Conservation (phyloP, 2,329 filamentous ascomycete species). For the Macrophomina pseudophaseolina region DNA sequence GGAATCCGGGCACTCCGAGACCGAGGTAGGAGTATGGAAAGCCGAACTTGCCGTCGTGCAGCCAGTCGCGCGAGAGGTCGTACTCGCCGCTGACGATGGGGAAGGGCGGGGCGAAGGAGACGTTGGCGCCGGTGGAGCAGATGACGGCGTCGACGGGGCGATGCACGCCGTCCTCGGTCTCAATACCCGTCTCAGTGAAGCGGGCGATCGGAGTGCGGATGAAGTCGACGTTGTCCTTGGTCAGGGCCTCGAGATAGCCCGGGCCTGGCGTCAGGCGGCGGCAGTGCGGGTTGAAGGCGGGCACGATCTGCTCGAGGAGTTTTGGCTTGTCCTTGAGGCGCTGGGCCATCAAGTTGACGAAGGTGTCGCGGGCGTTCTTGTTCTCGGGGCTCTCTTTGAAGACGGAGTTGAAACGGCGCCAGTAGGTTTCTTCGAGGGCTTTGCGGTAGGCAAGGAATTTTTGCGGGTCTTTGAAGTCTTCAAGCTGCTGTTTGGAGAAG, state of each 20-base stretch:
- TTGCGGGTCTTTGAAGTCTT: conserved; percentile 64
- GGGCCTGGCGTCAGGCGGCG: conserved; percentile 41
- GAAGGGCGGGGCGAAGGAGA: conserved; percentile 58
- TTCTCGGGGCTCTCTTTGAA: conserved; percentile 46
- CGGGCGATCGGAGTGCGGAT: conserved; percentile 46
- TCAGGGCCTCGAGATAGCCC: conserved; percentile 46
- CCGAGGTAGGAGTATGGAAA: conserved; percentile 72
- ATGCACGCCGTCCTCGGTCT: conserved; percentile 44
- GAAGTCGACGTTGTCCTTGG: conserved; percentile 49
- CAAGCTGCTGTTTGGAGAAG: conserved; percentile 57
- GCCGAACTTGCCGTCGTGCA: conserved; percentile 56
- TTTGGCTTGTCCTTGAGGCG: conserved; percentile 47
- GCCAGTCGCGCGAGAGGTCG: conserved; percentile 61
- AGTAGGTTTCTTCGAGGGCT: conserved; percentile 61
- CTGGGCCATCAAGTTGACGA: conserved; percentile 45
- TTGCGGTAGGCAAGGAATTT: conserved; percentile 60
- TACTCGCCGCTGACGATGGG: conserved; percentile 61
- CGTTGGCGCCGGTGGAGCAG: conserved; percentile 71
- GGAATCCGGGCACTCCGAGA: conserved; percentile 66
- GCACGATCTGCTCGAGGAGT: conserved; percentile 48
- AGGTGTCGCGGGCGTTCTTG: conserved; percentile 37
- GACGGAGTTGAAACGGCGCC: conserved; percentile 53
- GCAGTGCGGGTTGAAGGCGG: conserved; percentile 44
- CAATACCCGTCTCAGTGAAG: conserved; percentile 46
- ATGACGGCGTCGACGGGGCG: conserved; percentile 54